Evolutionary conservation across 73 alveolate species (phyloP).

Genomic region (Symbiodinium pilosum): DNA sequence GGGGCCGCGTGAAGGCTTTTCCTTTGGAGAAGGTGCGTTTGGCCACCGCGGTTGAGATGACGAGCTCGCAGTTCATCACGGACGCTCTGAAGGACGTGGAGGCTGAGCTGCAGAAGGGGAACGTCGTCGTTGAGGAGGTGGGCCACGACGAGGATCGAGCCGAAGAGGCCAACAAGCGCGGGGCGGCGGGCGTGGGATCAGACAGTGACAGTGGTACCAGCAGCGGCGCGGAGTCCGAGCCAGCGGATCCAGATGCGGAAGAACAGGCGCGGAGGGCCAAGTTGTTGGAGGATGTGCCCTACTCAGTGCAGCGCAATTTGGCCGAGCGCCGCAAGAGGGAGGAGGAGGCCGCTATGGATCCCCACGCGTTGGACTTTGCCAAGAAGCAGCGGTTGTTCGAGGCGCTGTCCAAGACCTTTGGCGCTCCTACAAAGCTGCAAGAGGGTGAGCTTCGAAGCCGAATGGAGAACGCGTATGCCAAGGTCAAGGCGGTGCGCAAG

Average conservation of each 20-base stretch:
- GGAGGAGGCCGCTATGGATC: neutral
- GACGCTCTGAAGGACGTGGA: neutral
- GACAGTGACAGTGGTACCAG: too few species aligned
- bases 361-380: neutral
- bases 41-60: constrained; percentile 17
- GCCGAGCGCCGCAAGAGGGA: neutral
- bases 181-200: too few species aligned
- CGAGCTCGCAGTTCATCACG: neutral
- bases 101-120: neutral
- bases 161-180: too few species aligned
- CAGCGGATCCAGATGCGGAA: neutral
- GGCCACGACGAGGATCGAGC: too few species aligned
- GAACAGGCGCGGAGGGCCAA: neutral
- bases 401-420: neutral
- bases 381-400: constrained; percentile 4
- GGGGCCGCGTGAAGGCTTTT: neutral
- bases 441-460: neutral
- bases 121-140: neutral
- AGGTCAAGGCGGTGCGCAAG: neutral
- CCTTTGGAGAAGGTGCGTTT: constrained; percentile 8
- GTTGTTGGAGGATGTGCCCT: neutral
- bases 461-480: neutral
- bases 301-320: neutral
- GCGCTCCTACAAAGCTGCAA: neutral
- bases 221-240: neutral